Evolutionary conservation across 257 asterid species (phyloP).

Genomic region (Pogostemon cablin): DNA sequence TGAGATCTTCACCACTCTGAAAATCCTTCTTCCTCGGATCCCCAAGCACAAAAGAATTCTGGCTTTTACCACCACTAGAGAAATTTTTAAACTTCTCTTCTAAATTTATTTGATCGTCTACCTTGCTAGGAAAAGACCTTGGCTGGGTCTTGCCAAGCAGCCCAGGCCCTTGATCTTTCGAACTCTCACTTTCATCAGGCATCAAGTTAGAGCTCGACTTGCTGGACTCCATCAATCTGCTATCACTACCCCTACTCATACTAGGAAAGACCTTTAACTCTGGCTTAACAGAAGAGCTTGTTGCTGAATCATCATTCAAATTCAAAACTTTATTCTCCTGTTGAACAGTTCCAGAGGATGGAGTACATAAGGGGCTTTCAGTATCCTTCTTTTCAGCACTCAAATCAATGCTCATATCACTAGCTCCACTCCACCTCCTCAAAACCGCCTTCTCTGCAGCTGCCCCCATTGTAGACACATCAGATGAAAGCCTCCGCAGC

Average conservation of each 20-base stretch:
- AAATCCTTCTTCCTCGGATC: conserved; percentile 43
- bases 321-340: conserved; percentile 43
- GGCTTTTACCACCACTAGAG: conserved; percentile 30
- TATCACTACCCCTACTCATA: conserved; percentile 36
- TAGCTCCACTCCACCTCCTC: conserved; percentile 91
- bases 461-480: conserved; percentile 52
- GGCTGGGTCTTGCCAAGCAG: conserved; percentile 41
- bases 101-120: conserved; percentile 45
- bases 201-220: conserved; percentile 38
- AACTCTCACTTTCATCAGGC: conserved; percentile 41
- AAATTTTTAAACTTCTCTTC: conserved; percentile 41
- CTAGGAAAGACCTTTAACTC: conserved; percentile 47
- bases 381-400: conserved; percentile 72
- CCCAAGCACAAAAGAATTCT: conserved; percentile 33
- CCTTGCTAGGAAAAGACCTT: conserved; percentile 41
- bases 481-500: conserved; percentile 76
- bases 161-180: conserved; percentile 46
- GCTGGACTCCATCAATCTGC: conserved; percentile 21
- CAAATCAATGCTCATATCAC: conserved; percentile 94
- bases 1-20: conserved; percentile 42
- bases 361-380: conserved; percentile 61
- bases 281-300: conserved; percentile 45
- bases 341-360: conserved; percentile 48
- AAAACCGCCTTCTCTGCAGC: conserved; percentile 69
- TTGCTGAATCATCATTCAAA: conserved; percentile 33